Base-by-base conservation (phyloP, 2,329 filamentous ascomycete species). In the Trichocomaceae sp. region DNA sequence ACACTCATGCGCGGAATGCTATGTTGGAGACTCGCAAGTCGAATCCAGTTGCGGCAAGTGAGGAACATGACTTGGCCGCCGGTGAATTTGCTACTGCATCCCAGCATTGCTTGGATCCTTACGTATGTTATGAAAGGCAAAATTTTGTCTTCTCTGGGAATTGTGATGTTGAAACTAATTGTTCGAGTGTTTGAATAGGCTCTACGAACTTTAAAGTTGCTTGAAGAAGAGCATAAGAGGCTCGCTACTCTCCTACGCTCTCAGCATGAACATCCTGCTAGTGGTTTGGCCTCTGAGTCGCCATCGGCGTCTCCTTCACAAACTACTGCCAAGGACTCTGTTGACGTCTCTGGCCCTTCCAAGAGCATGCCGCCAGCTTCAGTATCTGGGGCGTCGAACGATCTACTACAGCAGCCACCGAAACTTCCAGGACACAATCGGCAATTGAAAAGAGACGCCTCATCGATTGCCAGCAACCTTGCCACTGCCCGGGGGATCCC, bases 1-100 rank as follows among this genome's bases (percentile, higher is more conserved):
- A 96, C 72, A 86, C 92, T 62, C 90, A 96, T 74, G 91, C 90
- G 50, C 84, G 85, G 64, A 91, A 88, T 65, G 91, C 92, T 44
- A 85, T 88, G 22, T 79, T 85, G 22, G 89, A 91, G 54, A 83
- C 81, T 33, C 78, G 79, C 60, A 80, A 81, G 61, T 76, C 79
- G 22, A 79, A 93, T 67, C 88, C 88, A 54, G 86, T 86, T 6
- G 84, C 88, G 47, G 92, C 92, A 59, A 87, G 90, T 66, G 87
- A 87, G 65, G 88, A 96, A 70, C 92, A 97, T 72, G 85, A 91
- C 52, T 79, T 88, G 55, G 93, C 93, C 37, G 92, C 93, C 2
- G 86, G 85, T 60, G 89, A 96, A 69, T 97, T 96, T 69, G 85
- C 89, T 58, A 85, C 86, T 58, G 91, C 90, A 29, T 85, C 88